phyloP scores from a whole-genome alignment of 495 filamentous ascomycete genomes.

The Penicillium lividum region DNA sequence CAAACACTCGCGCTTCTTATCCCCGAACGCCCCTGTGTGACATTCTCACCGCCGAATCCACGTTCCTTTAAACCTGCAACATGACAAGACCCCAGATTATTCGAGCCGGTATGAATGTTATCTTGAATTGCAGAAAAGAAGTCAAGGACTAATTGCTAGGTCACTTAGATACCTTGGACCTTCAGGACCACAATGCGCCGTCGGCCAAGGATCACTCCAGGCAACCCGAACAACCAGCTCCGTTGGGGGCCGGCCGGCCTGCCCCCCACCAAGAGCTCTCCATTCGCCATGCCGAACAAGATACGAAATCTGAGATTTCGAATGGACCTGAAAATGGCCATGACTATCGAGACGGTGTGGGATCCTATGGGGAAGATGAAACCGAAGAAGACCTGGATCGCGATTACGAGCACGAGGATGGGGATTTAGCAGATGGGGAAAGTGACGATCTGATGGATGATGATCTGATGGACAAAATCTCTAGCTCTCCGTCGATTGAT shows the following conservation, averaged over 20 bases:
- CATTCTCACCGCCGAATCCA: conserved; percentile 16
- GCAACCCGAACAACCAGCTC: conserved; percentile 51
- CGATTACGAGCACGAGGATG: conserved; percentile 56
- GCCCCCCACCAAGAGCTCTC: conserved; percentile 86
- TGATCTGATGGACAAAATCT: conserved; percentile 94
- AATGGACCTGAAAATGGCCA: conserved; percentile 52
- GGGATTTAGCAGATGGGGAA: conserved; percentile 71
- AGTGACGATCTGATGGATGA: conserved; percentile 80
- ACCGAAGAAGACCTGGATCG: conserved; percentile 37
- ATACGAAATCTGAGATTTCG: conserved; percentile 65
- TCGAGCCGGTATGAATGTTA: conserved; percentile 63
- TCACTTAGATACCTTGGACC: conserved; percentile 83
- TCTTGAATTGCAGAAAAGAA: not conserved
- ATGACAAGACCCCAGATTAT: conserved; percentile 81
- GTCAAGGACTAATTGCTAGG: conserved; percentile 18
- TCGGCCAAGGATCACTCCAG: conserved; percentile 77
- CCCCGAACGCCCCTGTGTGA: conserved; percentile 16
- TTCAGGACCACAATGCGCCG: conserved; percentile 79
- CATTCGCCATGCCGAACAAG: conserved; percentile 74
- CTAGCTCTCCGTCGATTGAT: conserved; percentile 95
- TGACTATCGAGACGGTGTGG: conserved; percentile 49
- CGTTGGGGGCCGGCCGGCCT: conserved; percentile 56
- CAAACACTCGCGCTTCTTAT: conserved; percentile 23
- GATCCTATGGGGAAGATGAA: conserved; percentile 43
- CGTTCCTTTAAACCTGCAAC: conserved; percentile 23